Base-by-base conservation (phyloP, 805 yeast species). In the Lipomyces yamanashiensis region DNA sequence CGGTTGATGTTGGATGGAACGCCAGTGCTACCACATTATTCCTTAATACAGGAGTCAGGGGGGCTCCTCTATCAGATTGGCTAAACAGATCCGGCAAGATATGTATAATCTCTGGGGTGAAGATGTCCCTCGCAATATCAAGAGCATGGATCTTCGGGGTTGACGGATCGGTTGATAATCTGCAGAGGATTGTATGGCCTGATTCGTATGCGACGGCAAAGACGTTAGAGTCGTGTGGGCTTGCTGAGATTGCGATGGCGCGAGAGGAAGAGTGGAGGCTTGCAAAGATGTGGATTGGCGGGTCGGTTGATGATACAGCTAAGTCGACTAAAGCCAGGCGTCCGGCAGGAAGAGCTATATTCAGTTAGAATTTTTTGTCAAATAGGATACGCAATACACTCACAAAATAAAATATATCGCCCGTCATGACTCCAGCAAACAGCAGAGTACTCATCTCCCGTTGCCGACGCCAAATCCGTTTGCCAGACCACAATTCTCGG, bases 1-100 rank as follows among this genome's bases (percentile, higher is more conserved):
- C 64, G 33, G 40, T 40, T 2, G 69, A 66, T 7, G 69, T 66
- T 1, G 69, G 69, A 44, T 66, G 69, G 37, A 66, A 66, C 19
- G 68, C 62, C 9, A 60, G n/a, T 1, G 54, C 43, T 13, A 53
- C 59, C 9, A 64, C 66, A n/a, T 54, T 51, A 23, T 47, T 59
- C 13, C 50, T 28, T 5, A 28, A 28, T 28, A 28, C 28, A 28
- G 28, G 28, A 28, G 28, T 28, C 28, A 28, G 39, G 48, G 6
- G 39, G 1, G n/a, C n/a, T 43, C 21, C 33, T 10, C 13, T 21
- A 1, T n/a, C 12, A 8, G 43, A 17, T 9, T 15, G 49, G 19
- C n/a, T 44, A n/a, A 28, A 28, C 28, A 33, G 48, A 10, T 51
- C 45, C n/a, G 54, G 62, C 13, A 63, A 23, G 8, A 59, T 34